Conservation (phyloP, 2,329 filamentous ascomycete species). For the Annulohypoxylon truncatum region DNA sequence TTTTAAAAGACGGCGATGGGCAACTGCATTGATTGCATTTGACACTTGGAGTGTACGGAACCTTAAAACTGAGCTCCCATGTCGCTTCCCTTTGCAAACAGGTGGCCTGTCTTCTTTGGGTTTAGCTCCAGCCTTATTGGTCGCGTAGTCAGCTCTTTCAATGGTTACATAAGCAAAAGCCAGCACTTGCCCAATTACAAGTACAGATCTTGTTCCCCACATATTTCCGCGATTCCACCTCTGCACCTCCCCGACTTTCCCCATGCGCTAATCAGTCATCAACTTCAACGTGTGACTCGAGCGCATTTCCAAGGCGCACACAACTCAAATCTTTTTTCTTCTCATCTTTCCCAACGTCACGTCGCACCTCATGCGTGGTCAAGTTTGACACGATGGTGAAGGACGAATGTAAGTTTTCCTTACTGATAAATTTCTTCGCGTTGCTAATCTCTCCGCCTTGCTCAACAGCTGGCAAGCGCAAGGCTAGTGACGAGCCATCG, state of each 20-base stretch:
- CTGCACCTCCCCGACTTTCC: conserved; percentile 3
- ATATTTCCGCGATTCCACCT: neutral
- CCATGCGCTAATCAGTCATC: conserved; percentile 11
- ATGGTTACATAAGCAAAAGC: neutral
- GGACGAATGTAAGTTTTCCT: conserved; percentile 53
- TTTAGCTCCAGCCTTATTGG: conserved; percentile 21
- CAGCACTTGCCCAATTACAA: conserved; percentile 7
- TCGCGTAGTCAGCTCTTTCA: neutral
- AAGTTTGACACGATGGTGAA: conserved; percentile 50
- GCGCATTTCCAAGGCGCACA: neutral
- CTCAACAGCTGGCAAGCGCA: conserved; percentile 72
- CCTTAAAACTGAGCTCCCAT: neutral
- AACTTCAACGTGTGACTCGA: conserved; percentile 1
- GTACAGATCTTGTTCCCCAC: neutral
- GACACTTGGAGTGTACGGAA: conserved; percentile 3
- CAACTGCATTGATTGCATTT: neutral
- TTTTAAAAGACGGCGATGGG: too few species aligned
- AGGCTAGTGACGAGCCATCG: conserved; percentile 74
- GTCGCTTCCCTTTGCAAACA: conserved; percentile 22
- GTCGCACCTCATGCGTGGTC: neutral
- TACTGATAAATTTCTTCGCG: neutral
- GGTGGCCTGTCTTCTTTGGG: conserved; percentile 33
- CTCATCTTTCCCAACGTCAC: neutral
- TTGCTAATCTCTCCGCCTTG: neutral
- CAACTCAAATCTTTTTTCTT: neutral